Base-by-base conservation (phyloP, 805 yeast species). In the Candida pseudofarinosa region DNA sequence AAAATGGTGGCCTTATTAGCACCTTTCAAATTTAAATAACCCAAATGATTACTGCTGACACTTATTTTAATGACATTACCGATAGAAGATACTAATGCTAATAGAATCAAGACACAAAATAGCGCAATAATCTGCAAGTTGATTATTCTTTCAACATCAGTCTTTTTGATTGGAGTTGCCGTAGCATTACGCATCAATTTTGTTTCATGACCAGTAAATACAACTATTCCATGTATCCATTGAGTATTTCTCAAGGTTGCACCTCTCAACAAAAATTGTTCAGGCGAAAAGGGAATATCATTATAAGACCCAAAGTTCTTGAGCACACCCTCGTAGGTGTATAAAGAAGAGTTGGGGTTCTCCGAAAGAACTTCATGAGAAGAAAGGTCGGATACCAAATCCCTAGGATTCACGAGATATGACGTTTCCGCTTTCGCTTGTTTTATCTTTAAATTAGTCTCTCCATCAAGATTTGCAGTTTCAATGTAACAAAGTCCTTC, bases 181-280 rank as follows among this genome's bases (percentile, higher is more conserved):
- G 98, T 90, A 15, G 99, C 99, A 67, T 93, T 93, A 60, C 99
- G 80, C 98, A 93, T 91, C 51, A 93, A 73, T 58, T 93, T 93
- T 0, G 99, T 93, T 66, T 93, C 99, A 61, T 95, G 99, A 16
- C 99, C 99, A 0, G 99, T 93, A 61, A 91, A 93, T 1, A 93
- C 80, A 1, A 88, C 97, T 40, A 88, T 74, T 17, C 99, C 99
- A 54, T 87, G 87, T 35, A 93, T 80, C 97, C 97, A 93, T 35
- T 82, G 86, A 0, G 99, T 95, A 58, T 93, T 93, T 63, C 97
- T 77, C 48, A 93, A 71, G 3, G 93, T 88, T 4, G 99, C 99
- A 48, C 99, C 99, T 67, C 99, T 79, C 44, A 93, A 72, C 33
- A 95, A 71, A 69, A 95, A 66, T 60, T 91, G 99, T 36, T 91